Evolutionary conservation across 495 filamentous ascomycete species (phyloP), one percentile per base, ranked within the genome.

Genomic region (Jackrogersella multiformis): DNA sequence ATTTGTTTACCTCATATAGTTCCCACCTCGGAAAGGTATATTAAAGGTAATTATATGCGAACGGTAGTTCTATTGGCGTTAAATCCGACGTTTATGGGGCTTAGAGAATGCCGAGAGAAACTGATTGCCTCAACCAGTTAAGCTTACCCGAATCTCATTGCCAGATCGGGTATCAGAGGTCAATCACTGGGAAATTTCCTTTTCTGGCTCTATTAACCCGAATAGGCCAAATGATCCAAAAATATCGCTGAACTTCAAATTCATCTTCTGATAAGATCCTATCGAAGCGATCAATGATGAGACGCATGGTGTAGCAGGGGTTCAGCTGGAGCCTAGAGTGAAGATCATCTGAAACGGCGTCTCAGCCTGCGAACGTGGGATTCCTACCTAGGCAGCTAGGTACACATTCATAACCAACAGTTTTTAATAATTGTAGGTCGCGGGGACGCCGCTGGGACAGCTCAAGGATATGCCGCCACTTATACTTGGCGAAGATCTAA

Each of bases 341-440:
- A 46, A 13, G 42, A 46, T 46, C 42, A 46, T 49, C 26, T 49
- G 26, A 49, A 49, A 32, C 26, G 24, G 24, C 26, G 45, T 49
- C 26, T 49, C 45, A 49, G 42, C 45, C 26, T 49, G 12, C 13
- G 45, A 49, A 49, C 24, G 45, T 49, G 26, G 45, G 16, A 32
- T 49, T 49, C 45, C 26, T 30, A 49, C 26, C n/a, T n/a, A n/a
- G n/a, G n/a, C n/a, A n/a, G n/a, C n/a, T n/a, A n/a, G n/a, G n/a
- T n/a, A n/a, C n/a, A 7, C n/a, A 24, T n/a, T 26, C 20, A 26
- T 15, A 46, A 10, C 42, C 42, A 46, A 46, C 42, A 21, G 12
- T n/a, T 26, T 12, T 46, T 12, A 46, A 46, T 20, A 46, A 49
- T 24, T 49, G 6, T 30, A 28, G 26, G 45, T 16, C n/a, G 26